These are phyloP conservation scores for Penicillium sp. DNA, from an alignment of 2,329 filamentous ascomycete genomes.

Conservation along the genomic window DNA sequence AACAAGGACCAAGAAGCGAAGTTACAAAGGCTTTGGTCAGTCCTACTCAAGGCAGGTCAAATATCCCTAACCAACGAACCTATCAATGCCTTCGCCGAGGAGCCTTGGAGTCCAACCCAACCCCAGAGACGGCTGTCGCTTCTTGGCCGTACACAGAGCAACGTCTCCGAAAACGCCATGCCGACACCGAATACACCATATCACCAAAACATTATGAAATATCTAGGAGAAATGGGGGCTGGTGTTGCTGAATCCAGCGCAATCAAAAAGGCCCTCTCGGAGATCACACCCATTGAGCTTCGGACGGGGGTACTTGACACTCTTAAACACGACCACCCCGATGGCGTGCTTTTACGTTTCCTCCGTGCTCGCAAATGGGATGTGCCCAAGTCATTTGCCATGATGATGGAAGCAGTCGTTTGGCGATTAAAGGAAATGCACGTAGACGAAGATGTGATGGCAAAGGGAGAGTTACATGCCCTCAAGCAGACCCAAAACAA, in stretches of 20 bases:
- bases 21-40: slow-evolving; percentile 79
- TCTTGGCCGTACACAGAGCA: slow-evolving; percentile 36
- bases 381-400: slow-evolving; percentile 81
- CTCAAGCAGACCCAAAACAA: slow-evolving; percentile 56
- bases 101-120: slow-evolving; percentile 30
- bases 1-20: slow-evolving; percentile 83
- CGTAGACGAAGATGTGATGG: slow-evolving; percentile 82
- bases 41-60: slow-evolving; percentile 71
- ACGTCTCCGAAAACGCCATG: slow-evolving; percentile 68
- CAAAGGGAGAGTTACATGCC: slow-evolving; percentile 67
- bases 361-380: slow-evolving; percentile 89
- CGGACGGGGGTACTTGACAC: slow-evolving; percentile 80
- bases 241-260: slow-evolving; percentile 62
- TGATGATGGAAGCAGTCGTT: slow-evolving; percentile 87
- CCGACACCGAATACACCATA: slow-evolving; percentile 53
- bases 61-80: slow-evolving; percentile 49
- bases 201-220: slow-evolving; percentile 23
- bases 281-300: slow-evolving; percentile 71
- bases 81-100: slow-evolving; percentile 50
- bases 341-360: slow-evolving; percentile 76
- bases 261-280: slow-evolving; percentile 75
- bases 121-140: slow-evolving; percentile 42
- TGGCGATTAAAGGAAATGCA: slow-evolving; percentile 80
- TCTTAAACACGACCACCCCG: slow-evolving; percentile 90
- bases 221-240: slow-evolving; percentile 23